A percentile compares a stretch with the other conserved stretches of the same genome.
These are phyloP conservation scores for Delitschia confertaspora DNA, from an alignment of 495 filamentous ascomycete genomes.

Conservation along the genomic window DNA sequence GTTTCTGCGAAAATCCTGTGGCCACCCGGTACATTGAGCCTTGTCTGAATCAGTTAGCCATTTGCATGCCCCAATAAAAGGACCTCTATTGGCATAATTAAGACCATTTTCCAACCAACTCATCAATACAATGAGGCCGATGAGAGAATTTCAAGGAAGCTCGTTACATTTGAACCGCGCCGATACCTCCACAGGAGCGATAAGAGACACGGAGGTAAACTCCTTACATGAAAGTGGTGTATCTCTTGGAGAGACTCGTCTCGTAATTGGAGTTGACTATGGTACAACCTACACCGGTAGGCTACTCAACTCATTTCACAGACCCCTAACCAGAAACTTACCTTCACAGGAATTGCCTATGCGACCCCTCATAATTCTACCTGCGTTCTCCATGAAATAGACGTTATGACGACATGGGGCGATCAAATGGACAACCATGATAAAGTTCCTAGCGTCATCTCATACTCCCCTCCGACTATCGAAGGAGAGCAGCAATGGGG, in stretches of 20 bases:
- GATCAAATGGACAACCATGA: background rate
- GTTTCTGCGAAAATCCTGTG: too few species aligned
- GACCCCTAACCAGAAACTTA: background rate
- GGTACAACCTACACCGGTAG: slow-evolving; percentile 19
- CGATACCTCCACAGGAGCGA: too few species aligned
- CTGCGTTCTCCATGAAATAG: slow-evolving; percentile 7
- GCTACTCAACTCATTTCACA: background rate
- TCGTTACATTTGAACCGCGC: too few species aligned
- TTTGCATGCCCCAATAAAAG: too few species aligned
- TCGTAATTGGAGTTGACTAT: slow-evolving; percentile 17
- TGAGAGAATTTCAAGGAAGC: too few species aligned
- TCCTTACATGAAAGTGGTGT: background rate
- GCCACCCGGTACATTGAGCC: too few species aligned
- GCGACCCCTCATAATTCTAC: slow-evolving; percentile 4
- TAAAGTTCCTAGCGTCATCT: slow-evolving; percentile 19
- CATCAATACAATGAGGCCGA: too few species aligned
- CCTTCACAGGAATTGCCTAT: slow-evolving; percentile 9
- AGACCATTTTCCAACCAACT: too few species aligned
- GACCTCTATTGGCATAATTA: too few species aligned
- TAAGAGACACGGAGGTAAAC: too few species aligned
- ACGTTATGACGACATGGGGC: slow-evolving; percentile 9
- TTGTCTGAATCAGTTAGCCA: too few species aligned
- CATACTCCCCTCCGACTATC: slow-evolving; percentile 10
- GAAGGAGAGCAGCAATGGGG: slow-evolving; percentile 15
- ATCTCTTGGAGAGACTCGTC: slow-evolving; percentile 3